Evolutionary conservation across 1,284 basidiomycete species (phyloP).

Genomic region (Rhodotorula sp.): DNA sequence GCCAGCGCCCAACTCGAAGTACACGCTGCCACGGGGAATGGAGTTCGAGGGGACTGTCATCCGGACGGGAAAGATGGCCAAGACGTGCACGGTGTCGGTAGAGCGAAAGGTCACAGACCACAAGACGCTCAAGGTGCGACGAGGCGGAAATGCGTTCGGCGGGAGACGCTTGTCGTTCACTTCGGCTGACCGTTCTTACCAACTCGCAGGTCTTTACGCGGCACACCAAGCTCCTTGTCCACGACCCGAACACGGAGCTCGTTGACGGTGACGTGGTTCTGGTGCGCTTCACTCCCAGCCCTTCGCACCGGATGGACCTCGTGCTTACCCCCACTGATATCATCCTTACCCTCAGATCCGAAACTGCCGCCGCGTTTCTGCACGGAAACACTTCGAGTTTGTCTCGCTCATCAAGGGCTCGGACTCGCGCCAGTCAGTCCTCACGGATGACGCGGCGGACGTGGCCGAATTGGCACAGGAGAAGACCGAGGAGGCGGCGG

Average conservation of each 20-base stretch:
- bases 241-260: slow-evolving; percentile 32
- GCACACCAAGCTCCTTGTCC: slow-evolving; percentile 41
- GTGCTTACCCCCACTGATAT: no score
- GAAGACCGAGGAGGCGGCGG: background rate
- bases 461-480: background rate
- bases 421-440: slow-evolving; percentile 19
- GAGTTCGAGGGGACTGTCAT: slow-evolving; percentile 38
- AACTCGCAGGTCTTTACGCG: slow-evolving; percentile 29
- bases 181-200: background rate
- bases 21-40: slow-evolving; percentile 35
- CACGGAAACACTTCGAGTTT: slow-evolving; percentile 41
- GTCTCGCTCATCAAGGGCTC: slow-evolving; percentile 30
- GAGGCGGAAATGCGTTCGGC: background rate
- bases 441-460: slow-evolving; percentile 3
- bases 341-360: slow-evolving; percentile 18
- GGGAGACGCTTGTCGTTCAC: background rate
- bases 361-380: slow-evolving; percentile 40
- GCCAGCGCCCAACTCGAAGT: slow-evolving; percentile 20
- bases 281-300: background rate
- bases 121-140: slow-evolving; percentile 38
- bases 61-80: slow-evolving; percentile 23
- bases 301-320: background rate
- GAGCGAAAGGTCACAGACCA: slow-evolving; percentile 36
- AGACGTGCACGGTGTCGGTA: slow-evolving; percentile 39
- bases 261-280: slow-evolving; percentile 39